Percentiles rank a stretch among this genome's conserved stretches.
phyloP scores from a whole-genome alignment of 1,139 yeast genomes.

The Taphrina betulina region DNA sequence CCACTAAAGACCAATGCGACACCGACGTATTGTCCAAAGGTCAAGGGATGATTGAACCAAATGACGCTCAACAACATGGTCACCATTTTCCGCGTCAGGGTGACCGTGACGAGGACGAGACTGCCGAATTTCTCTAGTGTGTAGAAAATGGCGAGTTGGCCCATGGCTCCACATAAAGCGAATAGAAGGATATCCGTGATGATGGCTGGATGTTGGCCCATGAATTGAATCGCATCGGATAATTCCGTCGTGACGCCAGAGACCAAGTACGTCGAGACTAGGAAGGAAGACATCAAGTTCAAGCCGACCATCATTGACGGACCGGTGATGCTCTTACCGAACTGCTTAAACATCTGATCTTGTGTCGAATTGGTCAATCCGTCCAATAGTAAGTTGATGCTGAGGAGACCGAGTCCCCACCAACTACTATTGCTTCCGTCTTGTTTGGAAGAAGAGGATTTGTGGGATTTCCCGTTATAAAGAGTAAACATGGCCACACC shows the following conservation, averaged over 20 bases:
- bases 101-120: conserved; percentile 79
- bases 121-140: conserved; percentile 85
- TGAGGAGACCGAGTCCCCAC: conserved; percentile 62
- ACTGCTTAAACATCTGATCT: conserved; percentile 66
- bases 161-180: conserved; percentile 80
- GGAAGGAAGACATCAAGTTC: conserved; percentile 56
- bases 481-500: conserved; percentile 83
- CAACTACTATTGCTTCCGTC: conserved; percentile 39
- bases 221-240: conserved; percentile 51
- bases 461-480: conserved; percentile 43
- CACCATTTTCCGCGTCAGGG: conserved; percentile 93
- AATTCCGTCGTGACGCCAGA: conserved; percentile 39
- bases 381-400: conserved; percentile 70
- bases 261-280: conserved; percentile 48
- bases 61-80: conserved; percentile 88
- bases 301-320: conserved; percentile 84
- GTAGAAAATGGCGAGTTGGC: conserved; percentile 85
- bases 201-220: conserved; percentile 53
- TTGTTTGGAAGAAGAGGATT: conserved; percentile 37
- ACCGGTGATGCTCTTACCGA: conserved; percentile 57
- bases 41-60: conserved; percentile 74
- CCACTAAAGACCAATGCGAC: conserved; percentile 79
- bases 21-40: conserved; percentile 70
- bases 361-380: conserved; percentile 93
- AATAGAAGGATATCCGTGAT: conserved; percentile 62